Conservation (phyloP, 2,329 filamentous ascomycete genomes). For the Colletotrichum kahawae region DNA sequence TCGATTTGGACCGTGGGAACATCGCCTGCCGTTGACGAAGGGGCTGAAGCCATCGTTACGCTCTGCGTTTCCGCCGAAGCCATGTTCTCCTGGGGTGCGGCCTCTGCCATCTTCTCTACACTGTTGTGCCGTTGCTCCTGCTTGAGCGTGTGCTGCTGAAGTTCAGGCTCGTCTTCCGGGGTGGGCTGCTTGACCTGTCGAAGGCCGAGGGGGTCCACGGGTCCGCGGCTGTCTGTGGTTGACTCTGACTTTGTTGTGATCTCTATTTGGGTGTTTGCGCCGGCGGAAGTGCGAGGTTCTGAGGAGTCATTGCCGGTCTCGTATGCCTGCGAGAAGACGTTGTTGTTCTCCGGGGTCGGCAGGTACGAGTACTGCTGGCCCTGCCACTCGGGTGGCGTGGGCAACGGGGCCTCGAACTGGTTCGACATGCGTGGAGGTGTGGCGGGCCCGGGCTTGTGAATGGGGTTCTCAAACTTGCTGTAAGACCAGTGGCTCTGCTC, state of each 20-base stretch:
- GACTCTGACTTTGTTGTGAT: slow-evolving; percentile 68
- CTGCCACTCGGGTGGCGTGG: slow-evolving; percentile 61
- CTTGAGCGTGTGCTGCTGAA: slow-evolving; percentile 25
- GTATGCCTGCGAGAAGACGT: slow-evolving; percentile 50
- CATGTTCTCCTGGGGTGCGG: slow-evolving; percentile 42
- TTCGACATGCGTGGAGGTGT: slow-evolving; percentile 61
- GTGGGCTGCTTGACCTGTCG: slow-evolving; percentile 45
- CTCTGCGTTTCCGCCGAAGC: slow-evolving; percentile 43
- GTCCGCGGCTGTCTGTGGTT: slow-evolving; percentile 38
- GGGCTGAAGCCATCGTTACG: slow-evolving; percentile 43
- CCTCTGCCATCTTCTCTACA: slow-evolving; percentile 40
- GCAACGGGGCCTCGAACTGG: slow-evolving; percentile 54
- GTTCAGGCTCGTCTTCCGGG: slow-evolving; percentile 40
- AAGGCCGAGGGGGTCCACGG: slow-evolving; percentile 45
- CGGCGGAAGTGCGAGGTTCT: slow-evolving; percentile 41
- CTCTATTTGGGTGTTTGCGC: slow-evolving; percentile 55
- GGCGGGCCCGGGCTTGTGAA: slow-evolving; percentile 46
- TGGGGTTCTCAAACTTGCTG: slow-evolving; percentile 54
- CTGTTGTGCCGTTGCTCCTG: slow-evolving; percentile 34
- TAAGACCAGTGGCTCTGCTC: slow-evolving; percentile 61
- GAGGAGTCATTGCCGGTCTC: slow-evolving; percentile 44
- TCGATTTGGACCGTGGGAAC: slow-evolving; percentile 34
- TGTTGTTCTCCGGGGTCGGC: slow-evolving; percentile 45
- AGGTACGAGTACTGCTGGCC: slow-evolving; percentile 59
- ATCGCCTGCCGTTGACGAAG: slow-evolving; percentile 38